These are phyloP conservation scores for Cladosporium colombiae DNA, from an alignment of 2,329 filamentous ascomycete genomes.

Conservation along the genomic window DNA sequence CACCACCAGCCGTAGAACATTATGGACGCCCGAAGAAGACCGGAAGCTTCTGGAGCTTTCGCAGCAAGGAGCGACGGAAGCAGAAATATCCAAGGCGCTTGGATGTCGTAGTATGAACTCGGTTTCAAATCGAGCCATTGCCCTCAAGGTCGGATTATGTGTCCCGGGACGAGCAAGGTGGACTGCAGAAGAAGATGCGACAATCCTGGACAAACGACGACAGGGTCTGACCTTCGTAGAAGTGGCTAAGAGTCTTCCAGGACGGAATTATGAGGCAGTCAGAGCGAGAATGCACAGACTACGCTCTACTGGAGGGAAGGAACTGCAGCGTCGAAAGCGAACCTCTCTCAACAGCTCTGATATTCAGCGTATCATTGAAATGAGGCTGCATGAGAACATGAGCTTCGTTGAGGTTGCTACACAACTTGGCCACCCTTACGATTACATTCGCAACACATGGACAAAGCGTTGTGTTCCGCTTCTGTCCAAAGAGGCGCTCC, in stretches of 20 bases:
- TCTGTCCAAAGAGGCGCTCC: background rate
- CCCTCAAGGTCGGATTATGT: background rate
- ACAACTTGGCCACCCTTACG: background rate
- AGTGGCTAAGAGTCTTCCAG: background rate
- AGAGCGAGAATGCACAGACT: no score
- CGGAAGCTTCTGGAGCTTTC: background rate
- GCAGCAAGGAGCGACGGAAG: background rate
- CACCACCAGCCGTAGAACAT: no score
- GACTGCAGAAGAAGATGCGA: background rate
- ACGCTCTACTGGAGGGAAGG: no score
- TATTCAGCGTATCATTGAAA: background rate
- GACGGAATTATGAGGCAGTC: no score
- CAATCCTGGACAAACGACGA: background rate
- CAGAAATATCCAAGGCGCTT: background rate
- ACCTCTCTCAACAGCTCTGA: background rate
- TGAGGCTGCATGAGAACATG: background rate
- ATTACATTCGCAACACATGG: background rate
- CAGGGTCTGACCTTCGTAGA: background rate
- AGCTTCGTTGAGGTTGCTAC: background rate
- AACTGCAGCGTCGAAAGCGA: no score
- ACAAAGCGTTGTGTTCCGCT: background rate
- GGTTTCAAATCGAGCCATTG: background rate
- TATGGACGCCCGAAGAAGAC: background rate
- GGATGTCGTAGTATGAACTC: background rate
- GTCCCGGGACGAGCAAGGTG: background rate